Evolutionary conservation across 2,329 filamentous ascomycete genomes (phyloP).

Genomic region (Mycogone perniciosa): DNA sequence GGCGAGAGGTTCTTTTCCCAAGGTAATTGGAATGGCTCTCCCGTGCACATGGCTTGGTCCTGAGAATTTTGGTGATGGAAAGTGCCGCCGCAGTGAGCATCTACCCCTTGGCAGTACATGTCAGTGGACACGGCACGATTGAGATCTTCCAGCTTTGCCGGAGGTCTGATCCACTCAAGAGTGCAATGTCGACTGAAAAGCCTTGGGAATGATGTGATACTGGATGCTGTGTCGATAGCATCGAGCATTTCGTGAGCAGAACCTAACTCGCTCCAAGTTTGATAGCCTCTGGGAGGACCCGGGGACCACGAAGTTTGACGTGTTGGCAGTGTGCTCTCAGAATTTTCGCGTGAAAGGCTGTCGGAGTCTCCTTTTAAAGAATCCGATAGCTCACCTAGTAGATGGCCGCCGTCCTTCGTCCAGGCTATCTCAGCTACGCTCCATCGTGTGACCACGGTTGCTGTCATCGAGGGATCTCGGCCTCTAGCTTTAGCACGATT

Average conservation of each 20-base stretch:
- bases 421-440: constrained; percentile 27
- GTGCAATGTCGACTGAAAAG: constrained; percentile 27
- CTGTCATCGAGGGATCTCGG: constrained; percentile 16
- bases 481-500: constrained; percentile 17
- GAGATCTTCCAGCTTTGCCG: constrained; percentile 15
- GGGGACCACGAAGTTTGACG: neutral
- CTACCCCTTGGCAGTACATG: constrained; percentile 25
- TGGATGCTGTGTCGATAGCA: constrained; percentile 16
- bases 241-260: constrained; percentile 1
- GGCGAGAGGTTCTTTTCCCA: constrained; percentile 14
- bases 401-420: constrained; percentile 14
- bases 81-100: constrained; percentile 22
- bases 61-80: constrained; percentile 5
- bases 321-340: neutral
- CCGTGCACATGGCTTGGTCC: constrained; percentile 6
- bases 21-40: constrained; percentile 13
- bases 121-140: constrained; percentile 9
- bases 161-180: constrained; percentile 26
- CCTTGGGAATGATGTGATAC: constrained; percentile 31
- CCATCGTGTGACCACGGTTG: constrained; percentile 24
- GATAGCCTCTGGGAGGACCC: neutral
- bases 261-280: neutral
- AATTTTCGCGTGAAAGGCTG: neutral
- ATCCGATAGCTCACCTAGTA: neutral
- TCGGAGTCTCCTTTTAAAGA: neutral